phyloP scores from a whole-genome alignment of 2,329 filamentous ascomycete genomes.

The Pseudogymnoascus sp. region DNA sequence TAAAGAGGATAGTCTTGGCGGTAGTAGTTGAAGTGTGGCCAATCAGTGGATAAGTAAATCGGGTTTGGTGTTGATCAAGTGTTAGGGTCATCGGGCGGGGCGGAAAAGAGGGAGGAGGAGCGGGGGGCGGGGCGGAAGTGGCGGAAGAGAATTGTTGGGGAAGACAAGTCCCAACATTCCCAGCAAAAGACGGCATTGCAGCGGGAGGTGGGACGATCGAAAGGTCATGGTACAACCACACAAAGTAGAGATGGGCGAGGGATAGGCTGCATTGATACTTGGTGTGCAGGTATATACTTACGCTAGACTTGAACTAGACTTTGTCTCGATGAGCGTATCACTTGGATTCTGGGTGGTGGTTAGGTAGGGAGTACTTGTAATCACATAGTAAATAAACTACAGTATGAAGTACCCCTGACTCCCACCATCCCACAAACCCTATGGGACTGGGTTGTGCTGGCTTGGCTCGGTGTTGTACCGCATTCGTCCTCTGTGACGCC shows the following conservation, averaged over 20 bases:
- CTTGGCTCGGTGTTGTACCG: neutral
- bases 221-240: neutral
- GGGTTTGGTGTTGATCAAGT: neutral
- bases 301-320: neutral
- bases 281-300: neutral
- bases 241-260: neutral
- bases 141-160: slow-evolving; percentile 2
- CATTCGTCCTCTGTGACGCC: neutral
- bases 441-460: neutral
- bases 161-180: slow-evolving; percentile 5
- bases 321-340: neutral
- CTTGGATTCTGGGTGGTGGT: neutral
- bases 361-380: neutral
- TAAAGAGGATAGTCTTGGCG: neutral
- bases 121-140: neutral
- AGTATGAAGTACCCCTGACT: neutral
- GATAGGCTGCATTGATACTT: neutral
- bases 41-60: neutral
- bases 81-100: slow-evolving; percentile 1
- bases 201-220: neutral
- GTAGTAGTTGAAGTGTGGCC: neutral
- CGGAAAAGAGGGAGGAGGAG: neutral
- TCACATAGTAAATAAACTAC: neutral
- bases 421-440: neutral
- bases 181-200: neutral